A percentile compares a stretch with the other conserved stretches of the same genome.
Evolutionary conservation across 2,329 filamentous ascomycete species (phyloP).

Genomic region (Aspergillus sp.): DNA sequence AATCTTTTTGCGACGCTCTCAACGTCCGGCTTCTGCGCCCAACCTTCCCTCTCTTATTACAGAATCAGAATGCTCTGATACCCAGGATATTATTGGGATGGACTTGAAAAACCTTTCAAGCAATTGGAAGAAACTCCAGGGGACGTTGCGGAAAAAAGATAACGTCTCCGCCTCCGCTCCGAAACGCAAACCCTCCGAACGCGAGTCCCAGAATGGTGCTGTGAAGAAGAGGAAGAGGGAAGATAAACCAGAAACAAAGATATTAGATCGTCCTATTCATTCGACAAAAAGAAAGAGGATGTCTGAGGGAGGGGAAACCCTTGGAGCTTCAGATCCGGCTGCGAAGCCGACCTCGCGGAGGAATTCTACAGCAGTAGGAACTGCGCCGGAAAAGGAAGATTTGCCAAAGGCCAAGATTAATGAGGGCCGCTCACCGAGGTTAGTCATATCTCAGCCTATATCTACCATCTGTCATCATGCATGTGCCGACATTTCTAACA

Average conservation of each 20-base stretch:
- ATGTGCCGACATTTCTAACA: conserved; percentile 7
- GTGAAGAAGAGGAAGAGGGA: conserved; percentile 28
- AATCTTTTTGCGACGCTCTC: neutral
- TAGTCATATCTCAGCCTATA: conserved; percentile 10
- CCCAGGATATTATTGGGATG: conserved; percentile 25
- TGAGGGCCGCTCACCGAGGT: conserved; percentile 50
- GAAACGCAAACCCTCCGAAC: conserved; percentile 30
- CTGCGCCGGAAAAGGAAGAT: conserved; percentile 34
- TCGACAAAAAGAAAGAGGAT: conserved; percentile 27
- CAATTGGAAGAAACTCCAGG: conserved; percentile 47
- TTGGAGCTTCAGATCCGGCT: conserved; percentile 56
- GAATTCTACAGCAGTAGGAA: conserved; percentile 51
- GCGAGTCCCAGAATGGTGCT: conserved; percentile 22
- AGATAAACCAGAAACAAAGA: conserved; percentile 15
- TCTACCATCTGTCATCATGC: conserved; percentile 10
- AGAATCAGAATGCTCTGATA: conserved; percentile 17
- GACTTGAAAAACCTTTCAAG: conserved; percentile 40
- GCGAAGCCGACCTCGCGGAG: conserved; percentile 53
- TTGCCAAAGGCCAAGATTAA: conserved; percentile 51
- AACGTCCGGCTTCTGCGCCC: neutral
- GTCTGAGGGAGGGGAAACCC: conserved; percentile 36
- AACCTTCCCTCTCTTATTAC: neutral
- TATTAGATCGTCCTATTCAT: conserved; percentile 13
- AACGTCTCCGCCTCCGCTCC: conserved; percentile 13
- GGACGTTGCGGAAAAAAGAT: conserved; percentile 34